Percentiles rank a stretch among this genome's conserved stretches.
phyloP scores from a whole-genome alignment of 495 filamentous ascomycete species.

The Eremomyces bilateralis region DNA sequence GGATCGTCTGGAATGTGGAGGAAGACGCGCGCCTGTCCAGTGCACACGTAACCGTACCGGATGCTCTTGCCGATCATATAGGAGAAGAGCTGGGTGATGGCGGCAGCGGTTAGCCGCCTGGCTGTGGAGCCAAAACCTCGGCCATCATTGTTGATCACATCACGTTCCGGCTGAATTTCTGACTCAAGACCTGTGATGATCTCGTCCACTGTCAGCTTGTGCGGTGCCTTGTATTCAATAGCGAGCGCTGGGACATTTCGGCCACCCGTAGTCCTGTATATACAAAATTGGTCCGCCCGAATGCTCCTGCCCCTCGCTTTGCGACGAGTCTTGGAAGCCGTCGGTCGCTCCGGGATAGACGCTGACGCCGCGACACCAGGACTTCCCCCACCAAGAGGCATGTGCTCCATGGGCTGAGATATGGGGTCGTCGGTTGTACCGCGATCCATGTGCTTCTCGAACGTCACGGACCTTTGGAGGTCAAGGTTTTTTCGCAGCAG shows the following conservation, averaged over 20 bases:
- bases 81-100: slow-evolving; percentile 26
- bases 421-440: background rate
- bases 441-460: background rate
- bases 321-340: background rate
- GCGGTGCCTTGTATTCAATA: slow-evolving; percentile 25
- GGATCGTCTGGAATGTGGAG: slow-evolving; percentile 21
- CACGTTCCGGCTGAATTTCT: slow-evolving; percentile 14
- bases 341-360: background rate
- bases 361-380: background rate
- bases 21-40: slow-evolving; percentile 26
- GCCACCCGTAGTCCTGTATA: slow-evolving; percentile 4
- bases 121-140: slow-evolving; percentile 11
- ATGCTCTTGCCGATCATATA: slow-evolving; percentile 25
- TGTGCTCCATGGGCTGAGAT: background rate
- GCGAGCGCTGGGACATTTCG: slow-evolving; percentile 15
- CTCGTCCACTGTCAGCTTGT: slow-evolving; percentile 18
- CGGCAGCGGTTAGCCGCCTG: slow-evolving; percentile 17
- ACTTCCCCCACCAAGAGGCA: background rate
- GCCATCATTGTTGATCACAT: slow-evolving; percentile 15
- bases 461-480: background rate
- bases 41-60: slow-evolving; percentile 25
- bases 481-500: background rate
- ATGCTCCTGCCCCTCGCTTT: background rate
- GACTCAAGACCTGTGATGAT: slow-evolving; percentile 12
- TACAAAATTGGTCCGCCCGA: background rate